phyloP scores from a whole-genome alignment of 345 rosid species.

The Alliaria petiolata region DNA sequence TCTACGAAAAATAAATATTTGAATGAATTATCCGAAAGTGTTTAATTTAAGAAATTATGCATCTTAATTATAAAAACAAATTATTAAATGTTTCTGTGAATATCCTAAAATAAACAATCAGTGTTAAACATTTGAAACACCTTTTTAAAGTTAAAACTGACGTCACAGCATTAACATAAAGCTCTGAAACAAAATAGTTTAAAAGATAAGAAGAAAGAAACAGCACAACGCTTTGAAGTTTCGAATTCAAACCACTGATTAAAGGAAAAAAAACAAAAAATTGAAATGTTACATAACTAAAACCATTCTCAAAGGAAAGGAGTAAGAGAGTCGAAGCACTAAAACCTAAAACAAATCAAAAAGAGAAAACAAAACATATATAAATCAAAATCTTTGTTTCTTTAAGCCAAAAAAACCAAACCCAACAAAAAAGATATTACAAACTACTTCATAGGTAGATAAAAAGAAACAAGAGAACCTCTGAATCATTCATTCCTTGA shows the following conservation, averaged over 20 bases:
- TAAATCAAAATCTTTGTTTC: slow-evolving; percentile 29
- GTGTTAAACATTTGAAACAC: too few relatives aligned
- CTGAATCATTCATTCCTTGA: slow-evolving; percentile 11
- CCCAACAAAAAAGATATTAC: slow-evolving; percentile 19
- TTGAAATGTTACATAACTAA: slow-evolving; percentile 42
- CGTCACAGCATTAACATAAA: too few relatives aligned
- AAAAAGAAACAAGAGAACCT: neutral
- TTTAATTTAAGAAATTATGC: too few relatives aligned
- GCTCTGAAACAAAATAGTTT: neutral
- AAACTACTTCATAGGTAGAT: slow-evolving; percentile 21
- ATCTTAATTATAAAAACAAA: too few relatives aligned
- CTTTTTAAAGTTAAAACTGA: too few relatives aligned
- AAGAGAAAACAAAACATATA: slow-evolving; percentile 28
- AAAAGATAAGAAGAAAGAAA: neutral
- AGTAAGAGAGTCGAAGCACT: neutral
- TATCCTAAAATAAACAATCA: too few relatives aligned
- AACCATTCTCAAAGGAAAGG: slow-evolving; percentile 37
- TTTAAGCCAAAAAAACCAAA: slow-evolving; percentile 3
- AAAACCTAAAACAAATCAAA: slow-evolving; percentile 16
- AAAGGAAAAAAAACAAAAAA: slow-evolving; percentile 21
- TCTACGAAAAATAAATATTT: too few relatives aligned
- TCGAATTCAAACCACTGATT: neutral
- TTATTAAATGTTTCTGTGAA: too few relatives aligned
- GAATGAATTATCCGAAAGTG: too few relatives aligned
- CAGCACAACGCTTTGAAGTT: neutral